Base-by-base conservation (phyloP, 805 yeast genomes). In the Saturnispora sanitii region DNA sequence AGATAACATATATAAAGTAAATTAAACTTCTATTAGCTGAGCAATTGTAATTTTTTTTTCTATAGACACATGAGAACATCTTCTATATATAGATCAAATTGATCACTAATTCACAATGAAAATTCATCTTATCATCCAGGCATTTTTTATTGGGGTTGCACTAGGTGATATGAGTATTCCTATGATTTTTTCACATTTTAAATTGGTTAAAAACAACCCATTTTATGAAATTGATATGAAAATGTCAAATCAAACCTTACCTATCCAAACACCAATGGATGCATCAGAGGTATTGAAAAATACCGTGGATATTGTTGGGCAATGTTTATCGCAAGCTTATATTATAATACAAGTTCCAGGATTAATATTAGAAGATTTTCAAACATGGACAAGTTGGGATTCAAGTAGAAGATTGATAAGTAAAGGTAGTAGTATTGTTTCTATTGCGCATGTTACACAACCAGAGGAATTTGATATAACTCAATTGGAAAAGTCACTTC, bases 341-440 rank as follows among this genome's bases (percentile, higher is more conserved):
- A 54, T 80, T 3, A 56, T 79, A 23, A 66, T 77, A 2, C 64
- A 69, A 45, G 70, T 71, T 41, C 80, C 81, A 4, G 78, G 79
- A 2, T 51, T 77, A 41, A 53, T 56, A 6, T 55, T 67, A 31
- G 58, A 64, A 18, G 82, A 77, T 52, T 68, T 75, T 25, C 55
- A 58, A 20, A 42, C 64, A 27, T 66, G 65, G 45, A 50, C 57
- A 13, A 49, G 54, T 26, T 77, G 79, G 65, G 66, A 63, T 2
- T 64, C 69, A 44, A 46, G 80, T 4, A 65, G 79, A 43, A 65
- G 70, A 32, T 71, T 74, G 51, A 52, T 77, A 45, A 57, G 66
- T 18, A 61, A 67, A 54, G 65, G 83, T n/a, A 79, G 87, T 4
- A 74, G 84, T 0, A 62, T 77, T 7, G 63, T 77, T 4, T 71